Conservation (phyloP, 768 basidiomycete species). For the Postia placenta region DNA sequence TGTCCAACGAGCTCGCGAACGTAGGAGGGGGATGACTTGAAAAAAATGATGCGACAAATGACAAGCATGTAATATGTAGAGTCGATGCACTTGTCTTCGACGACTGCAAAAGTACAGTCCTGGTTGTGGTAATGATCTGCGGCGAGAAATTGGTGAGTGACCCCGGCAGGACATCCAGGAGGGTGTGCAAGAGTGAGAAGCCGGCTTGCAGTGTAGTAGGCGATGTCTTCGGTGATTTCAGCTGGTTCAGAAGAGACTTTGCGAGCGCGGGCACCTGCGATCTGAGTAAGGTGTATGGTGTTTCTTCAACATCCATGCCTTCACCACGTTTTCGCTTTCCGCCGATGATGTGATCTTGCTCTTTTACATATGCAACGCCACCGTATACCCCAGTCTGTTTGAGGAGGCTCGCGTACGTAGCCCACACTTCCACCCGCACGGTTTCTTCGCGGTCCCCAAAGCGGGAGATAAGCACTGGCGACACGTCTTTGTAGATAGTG, state of each 20-base stretch:
- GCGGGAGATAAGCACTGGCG: slow-evolving; percentile 83
- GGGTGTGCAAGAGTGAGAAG: slow-evolving; percentile 68
- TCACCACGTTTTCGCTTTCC: slow-evolving; percentile 77
- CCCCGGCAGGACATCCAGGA: slow-evolving; percentile 79
- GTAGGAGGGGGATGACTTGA: slow-evolving; percentile 57
- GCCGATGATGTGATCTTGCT: slow-evolving; percentile 38
- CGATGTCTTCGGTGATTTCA: slow-evolving; percentile 74
- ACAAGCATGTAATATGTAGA: slow-evolving; percentile 76
- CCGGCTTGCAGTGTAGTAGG: slow-evolving; percentile 80
- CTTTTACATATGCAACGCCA: slow-evolving; percentile 47
- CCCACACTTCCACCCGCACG: slow-evolving; percentile 89
- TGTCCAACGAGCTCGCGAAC: slow-evolving; percentile 55
- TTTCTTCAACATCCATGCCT: slow-evolving; percentile 69
- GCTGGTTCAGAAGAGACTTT: slow-evolving; percentile 79
- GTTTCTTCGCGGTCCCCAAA: slow-evolving; percentile 95
- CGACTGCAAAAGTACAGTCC: slow-evolving; percentile 57
- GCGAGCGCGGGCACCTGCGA: slow-evolving; percentile 73
- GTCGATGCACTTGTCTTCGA: slow-evolving; percentile 74
- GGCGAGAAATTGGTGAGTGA: slow-evolving; percentile 67
- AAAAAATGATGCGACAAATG: slow-evolving; percentile 85
- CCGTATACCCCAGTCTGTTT: slow-evolving; percentile 82
- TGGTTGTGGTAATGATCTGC: slow-evolving; percentile 57
- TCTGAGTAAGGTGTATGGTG: slow-evolving; percentile 65
- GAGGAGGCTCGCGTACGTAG: slow-evolving; percentile 75
- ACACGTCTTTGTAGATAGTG: slow-evolving; percentile 76